Evolutionary conservation across 2,329 filamentous ascomycete genomes (phyloP), one percentile per base, ranked within the genome.

Genomic region (Myrmaecium sp.): DNA sequence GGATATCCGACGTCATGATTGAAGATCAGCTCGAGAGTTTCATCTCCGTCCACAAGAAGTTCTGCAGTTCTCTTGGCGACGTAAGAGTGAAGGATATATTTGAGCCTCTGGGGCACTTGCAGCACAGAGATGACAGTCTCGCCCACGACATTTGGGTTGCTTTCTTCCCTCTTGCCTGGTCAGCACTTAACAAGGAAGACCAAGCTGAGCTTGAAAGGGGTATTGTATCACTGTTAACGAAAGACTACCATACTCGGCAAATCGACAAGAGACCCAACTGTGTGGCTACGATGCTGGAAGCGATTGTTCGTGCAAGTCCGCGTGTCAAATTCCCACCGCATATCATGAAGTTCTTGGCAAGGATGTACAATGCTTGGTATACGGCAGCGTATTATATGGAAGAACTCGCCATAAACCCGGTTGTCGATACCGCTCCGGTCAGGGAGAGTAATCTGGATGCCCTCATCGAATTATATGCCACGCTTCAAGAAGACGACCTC

Each of bases 331-430:
- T 98, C 26, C 89, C 89, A 5, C 82, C 89, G 0, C 89, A 98
- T 44, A 82, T 95, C 19, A 72, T 98, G 57, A 98, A 98, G 47
- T 95, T 84, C 40, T 68, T 91, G 30, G 86, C 83, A 12, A 81
- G 80, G 49, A 93, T 82, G 0, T 98, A 92, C 46, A 84, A 94
- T 51, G 80, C 77, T 1, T 98, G 89, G 91, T 98, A 98, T 47
- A 84, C 82, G n/a, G 81, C 81, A 9, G 66, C 92, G 13, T 74
- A 77, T 9, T 84, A 89, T 41, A 70, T 98, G 34, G 89, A 99
- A 50, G 82, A 92, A 31, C 72, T 78, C 15, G 83, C 82, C 6
- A 75, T 93, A 43, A 73, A 73, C 27, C 84, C 89, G 0, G 68
- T 83, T 14, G 70, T 83, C 21, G 84, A 95, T 41, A 92, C 84